Evolutionary conservation across 306 rosid species (phyloP).

Genomic region (Quercus wislizeni): DNA sequence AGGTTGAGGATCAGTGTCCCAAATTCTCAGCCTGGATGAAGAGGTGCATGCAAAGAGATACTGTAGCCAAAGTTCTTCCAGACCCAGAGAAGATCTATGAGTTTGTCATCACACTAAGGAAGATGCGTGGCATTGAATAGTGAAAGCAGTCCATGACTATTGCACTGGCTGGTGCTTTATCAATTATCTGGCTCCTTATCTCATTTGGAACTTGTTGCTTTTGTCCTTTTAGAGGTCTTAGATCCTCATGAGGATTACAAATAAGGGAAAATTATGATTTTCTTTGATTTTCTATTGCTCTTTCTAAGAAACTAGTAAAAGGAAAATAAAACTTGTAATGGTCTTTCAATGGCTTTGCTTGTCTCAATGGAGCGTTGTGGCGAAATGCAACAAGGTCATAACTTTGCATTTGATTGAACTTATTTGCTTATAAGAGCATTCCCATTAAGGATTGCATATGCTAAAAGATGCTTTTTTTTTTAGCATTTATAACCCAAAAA

Average conservation of each 20-base stretch:
- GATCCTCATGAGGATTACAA: not conserved
- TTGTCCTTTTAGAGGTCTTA: not conserved
- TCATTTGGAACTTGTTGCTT: not conserved
- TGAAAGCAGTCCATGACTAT: not conserved
- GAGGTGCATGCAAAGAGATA: slow-evolving; percentile 38
- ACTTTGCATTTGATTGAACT: too few species aligned
- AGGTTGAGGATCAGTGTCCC: slow-evolving; percentile 49
- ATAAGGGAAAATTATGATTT: not conserved
- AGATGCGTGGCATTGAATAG: slow-evolving; percentile 42
- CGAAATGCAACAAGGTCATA: too few species aligned
- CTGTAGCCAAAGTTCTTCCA: slow-evolving; percentile 44
- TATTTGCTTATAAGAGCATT: too few species aligned
- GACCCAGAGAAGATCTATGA: slow-evolving; percentile 51
- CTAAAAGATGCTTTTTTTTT: too few species aligned
- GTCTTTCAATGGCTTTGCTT: too few species aligned
- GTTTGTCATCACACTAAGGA: slow-evolving; percentile 37
- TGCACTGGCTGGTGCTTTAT: not conserved
- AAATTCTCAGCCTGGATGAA: slow-evolving; percentile 66
- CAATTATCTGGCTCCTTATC: not conserved
- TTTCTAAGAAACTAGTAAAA: not conserved
- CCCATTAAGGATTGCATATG: too few species aligned
- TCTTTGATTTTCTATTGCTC: not conserved
- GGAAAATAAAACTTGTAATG: too few species aligned
- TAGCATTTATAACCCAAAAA: too few species aligned
- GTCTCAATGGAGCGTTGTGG: too few species aligned